Conservation (phyloP, 148 eudicot species). For the Cornus florida region DNA sequence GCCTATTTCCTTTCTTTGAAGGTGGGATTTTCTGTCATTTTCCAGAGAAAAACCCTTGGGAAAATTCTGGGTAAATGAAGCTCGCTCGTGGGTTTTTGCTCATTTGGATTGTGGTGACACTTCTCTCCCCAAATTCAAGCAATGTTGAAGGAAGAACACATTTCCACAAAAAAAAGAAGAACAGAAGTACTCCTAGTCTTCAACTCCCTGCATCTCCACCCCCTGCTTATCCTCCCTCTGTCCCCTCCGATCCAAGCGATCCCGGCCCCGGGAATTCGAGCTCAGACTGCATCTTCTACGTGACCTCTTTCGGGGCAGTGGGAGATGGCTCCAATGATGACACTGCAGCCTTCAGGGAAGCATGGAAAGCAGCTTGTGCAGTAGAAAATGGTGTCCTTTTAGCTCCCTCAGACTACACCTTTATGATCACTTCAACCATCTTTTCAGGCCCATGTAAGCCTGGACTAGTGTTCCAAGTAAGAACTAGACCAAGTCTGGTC, state of each 20-base stretch:
- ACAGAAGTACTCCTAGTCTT: conserved; percentile 30
- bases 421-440: conserved; percentile 74
- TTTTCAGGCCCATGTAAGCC: conserved; percentile 89
- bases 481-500: background rate
- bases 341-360: conserved; percentile 62
- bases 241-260: conserved; percentile 41
- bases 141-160: conserved; percentile 62
- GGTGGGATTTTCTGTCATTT: conserved; percentile 1
- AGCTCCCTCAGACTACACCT: conserved; percentile 50
- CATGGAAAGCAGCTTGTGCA: conserved; percentile 93
- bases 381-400: conserved; percentile 58
- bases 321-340: conserved; percentile 81
- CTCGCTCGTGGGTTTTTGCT: conserved; percentile 2
- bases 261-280: conserved; percentile 23
- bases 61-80: conserved; percentile 17
- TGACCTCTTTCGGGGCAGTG: conserved; percentile 65
- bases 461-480: conserved; percentile 79
- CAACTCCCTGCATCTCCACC: conserved; percentile 23
- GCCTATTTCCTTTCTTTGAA: conserved; percentile 12
- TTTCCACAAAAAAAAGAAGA: conserved; percentile 38
- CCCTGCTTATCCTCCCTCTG: conserved; percentile 19
- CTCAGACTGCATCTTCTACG: conserved; percentile 65
- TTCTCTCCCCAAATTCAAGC: conserved; percentile 15
- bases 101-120: conserved; percentile 7
- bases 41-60: conserved; percentile 4